A percentile compares a stretch with the other conserved stretches of the same genome.
Conservation (phyloP, 2,329 filamentous ascomycete genomes). For the Nothopassalora personata region DNA sequence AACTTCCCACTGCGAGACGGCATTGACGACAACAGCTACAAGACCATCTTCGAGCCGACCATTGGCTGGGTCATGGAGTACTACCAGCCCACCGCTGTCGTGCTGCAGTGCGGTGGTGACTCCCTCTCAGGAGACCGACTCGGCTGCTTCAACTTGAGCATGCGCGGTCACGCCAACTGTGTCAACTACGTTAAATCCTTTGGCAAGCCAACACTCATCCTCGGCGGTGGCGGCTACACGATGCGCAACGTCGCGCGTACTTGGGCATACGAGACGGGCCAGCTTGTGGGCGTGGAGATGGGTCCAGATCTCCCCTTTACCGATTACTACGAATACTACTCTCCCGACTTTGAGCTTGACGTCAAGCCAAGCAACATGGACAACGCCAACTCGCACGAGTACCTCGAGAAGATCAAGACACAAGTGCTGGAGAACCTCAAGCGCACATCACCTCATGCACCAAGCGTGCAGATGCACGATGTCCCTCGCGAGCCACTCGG, state of each 20-base stretch:
- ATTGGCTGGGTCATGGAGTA: conserved; percentile 65
- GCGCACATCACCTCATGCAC: conserved; percentile 55
- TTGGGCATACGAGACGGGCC: conserved; percentile 64
- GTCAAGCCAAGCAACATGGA: conserved; percentile 68
- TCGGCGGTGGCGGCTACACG: conserved; percentile 65
- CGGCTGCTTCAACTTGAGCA: conserved; percentile 65
- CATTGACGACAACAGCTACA: conserved; percentile 63
- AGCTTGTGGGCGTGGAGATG: conserved; percentile 79
- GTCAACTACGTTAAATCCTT: conserved; percentile 65
- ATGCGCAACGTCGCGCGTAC: conserved; percentile 62
- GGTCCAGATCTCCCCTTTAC: conserved; percentile 83
- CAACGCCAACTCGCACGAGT: conserved; percentile 63
- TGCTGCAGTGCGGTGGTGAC: conserved; percentile 65
- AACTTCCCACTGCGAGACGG: conserved; percentile 66
- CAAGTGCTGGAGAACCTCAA: conserved; percentile 64
- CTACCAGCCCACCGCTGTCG: conserved; percentile 62
- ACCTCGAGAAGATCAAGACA: conserved; percentile 61
- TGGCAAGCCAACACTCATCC: conserved; percentile 58
- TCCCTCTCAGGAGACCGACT: conserved; percentile 62
- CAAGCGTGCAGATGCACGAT: conserved; percentile 60
- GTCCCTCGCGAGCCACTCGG: conserved; percentile 54
- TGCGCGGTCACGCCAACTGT: conserved; percentile 65
- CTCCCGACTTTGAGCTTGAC: conserved; percentile 64
- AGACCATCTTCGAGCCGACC: conserved; percentile 63
- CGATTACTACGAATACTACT: conserved; percentile 85